phyloP scores from a whole-genome alignment of 2,329 filamentous ascomycete species.

The Colletotrichum euphorbiae region DNA sequence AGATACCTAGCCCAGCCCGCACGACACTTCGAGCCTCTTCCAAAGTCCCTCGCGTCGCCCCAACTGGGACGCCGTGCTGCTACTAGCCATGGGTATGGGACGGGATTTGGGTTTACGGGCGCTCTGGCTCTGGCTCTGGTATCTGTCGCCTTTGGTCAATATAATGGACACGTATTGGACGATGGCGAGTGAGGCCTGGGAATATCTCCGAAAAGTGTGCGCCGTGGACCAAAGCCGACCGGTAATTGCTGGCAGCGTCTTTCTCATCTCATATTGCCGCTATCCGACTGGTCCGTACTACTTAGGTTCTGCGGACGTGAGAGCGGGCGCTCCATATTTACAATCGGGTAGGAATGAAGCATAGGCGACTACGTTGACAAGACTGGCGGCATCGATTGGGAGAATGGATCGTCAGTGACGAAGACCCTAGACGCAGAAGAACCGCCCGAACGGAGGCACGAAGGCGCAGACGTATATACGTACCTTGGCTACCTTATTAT shows the following conservation, averaged over 20 bases:
- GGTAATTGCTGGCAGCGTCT: too few species aligned
- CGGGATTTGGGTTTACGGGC: not conserved
- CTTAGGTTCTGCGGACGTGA: not conserved
- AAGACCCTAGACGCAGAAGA: slow-evolving; percentile 6
- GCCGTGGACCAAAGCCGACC: too few species aligned
- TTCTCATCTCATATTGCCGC: too few species aligned
- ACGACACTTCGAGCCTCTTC: slow-evolving; percentile 19
- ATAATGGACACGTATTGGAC: not conserved
- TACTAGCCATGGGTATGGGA: slow-evolving; percentile 2
- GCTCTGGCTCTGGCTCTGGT: not conserved
- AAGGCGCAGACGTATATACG: not conserved
- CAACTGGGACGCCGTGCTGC: not conserved
- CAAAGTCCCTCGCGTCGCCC: slow-evolving; percentile 28
- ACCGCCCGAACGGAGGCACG: not conserved
- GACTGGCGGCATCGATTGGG: not conserved
- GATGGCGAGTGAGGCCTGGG: not conserved
- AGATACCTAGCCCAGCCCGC: slow-evolving; percentile 33
- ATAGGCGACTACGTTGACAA: not conserved
- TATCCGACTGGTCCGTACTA: too few species aligned
- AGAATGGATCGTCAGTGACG: slow-evolving; percentile 4
- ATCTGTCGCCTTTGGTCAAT: not conserved
- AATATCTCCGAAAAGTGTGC: too few species aligned
- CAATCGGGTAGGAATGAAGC: slow-evolving; percentile 10
- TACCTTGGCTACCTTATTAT: too few species aligned
- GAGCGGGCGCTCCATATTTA: not conserved